phyloP scores from a whole-genome alignment of 257 asterid species.

The Capsicum rhomboideum region DNA sequence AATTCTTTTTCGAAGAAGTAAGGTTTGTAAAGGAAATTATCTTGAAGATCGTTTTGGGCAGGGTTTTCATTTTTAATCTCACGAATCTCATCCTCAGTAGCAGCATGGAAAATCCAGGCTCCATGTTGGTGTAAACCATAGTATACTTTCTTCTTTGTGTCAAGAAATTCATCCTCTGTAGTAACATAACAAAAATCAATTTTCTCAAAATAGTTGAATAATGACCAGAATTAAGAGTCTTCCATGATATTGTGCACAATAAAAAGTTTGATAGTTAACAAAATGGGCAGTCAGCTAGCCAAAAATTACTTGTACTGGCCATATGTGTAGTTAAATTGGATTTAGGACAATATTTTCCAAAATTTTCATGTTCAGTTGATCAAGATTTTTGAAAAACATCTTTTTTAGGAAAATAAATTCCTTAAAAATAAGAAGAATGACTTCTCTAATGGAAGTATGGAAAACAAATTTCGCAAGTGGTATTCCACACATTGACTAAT shows the following conservation, averaged over 20 bases:
- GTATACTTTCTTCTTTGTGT: background rate
- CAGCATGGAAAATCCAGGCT: background rate
- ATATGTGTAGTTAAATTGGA: background rate
- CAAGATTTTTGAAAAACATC: background rate
- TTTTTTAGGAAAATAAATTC: no score
- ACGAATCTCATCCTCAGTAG: background rate
- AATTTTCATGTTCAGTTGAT: background rate
- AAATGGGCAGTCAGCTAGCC: background rate
- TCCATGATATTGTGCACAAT: background rate
- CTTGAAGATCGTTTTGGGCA: background rate
- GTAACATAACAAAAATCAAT: background rate
- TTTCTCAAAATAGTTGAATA: background rate
- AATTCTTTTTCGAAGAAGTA: constrained; percentile 9
- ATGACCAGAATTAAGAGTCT: background rate
- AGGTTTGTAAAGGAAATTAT: background rate
- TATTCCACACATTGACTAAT: background rate
- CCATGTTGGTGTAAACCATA: constrained; percentile 2
- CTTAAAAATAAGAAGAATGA: background rate
- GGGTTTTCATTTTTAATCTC: background rate
- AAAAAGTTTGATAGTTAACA: background rate
- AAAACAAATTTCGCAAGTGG: background rate
- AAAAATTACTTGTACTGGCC: background rate
- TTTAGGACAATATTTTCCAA: background rate
- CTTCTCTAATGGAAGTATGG: background rate
- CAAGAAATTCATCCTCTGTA: background rate